Conservation (phyloP, 148 eudicot species). For the Limonium bicolor region DNA sequence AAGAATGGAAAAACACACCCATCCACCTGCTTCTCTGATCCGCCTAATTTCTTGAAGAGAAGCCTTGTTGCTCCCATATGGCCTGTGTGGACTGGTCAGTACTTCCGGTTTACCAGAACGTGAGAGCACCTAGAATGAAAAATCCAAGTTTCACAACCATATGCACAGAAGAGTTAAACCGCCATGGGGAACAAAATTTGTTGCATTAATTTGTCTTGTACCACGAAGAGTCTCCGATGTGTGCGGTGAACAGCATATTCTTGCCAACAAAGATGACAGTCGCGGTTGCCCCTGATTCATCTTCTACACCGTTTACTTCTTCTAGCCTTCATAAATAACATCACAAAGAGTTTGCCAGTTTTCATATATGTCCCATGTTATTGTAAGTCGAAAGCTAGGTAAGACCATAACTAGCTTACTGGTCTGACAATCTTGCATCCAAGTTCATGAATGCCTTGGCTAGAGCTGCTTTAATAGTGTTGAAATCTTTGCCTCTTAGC, state of each 20-base stretch:
- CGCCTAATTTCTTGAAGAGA: constrained; percentile 78
- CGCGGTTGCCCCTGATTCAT: constrained; percentile 91
- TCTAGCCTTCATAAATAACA: constrained; percentile 65
- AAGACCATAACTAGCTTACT: constrained; percentile 24
- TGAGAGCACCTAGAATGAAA: constrained; percentile 44
- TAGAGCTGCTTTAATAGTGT: constrained; percentile 36
- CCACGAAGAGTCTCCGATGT: constrained; percentile 93
- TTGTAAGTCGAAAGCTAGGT: constrained; percentile 6
- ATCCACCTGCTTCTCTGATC: constrained; percentile 97
- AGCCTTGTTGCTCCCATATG: constrained; percentile 64
- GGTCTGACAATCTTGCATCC: constrained; percentile 51
- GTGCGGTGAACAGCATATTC: constrained; percentile 55
- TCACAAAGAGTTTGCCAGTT: constrained; percentile 27
- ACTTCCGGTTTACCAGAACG: constrained; percentile 73
- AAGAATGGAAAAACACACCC: constrained; percentile 67
- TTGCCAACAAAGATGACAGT: constrained; percentile 50
- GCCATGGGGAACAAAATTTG: too few relatives aligned
- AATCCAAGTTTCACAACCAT: neutral
- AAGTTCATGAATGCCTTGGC: constrained; percentile 47
- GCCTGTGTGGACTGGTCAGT: constrained; percentile 81
- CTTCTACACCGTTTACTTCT: constrained; percentile 25
- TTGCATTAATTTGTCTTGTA: constrained; percentile 26
- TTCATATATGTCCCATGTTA: too few relatives aligned
- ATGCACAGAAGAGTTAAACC: too few relatives aligned
- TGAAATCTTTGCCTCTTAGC: constrained; percentile 40